phyloP scores from a whole-genome alignment of 306 rosid genomes.

The Carpinus fangiana region DNA sequence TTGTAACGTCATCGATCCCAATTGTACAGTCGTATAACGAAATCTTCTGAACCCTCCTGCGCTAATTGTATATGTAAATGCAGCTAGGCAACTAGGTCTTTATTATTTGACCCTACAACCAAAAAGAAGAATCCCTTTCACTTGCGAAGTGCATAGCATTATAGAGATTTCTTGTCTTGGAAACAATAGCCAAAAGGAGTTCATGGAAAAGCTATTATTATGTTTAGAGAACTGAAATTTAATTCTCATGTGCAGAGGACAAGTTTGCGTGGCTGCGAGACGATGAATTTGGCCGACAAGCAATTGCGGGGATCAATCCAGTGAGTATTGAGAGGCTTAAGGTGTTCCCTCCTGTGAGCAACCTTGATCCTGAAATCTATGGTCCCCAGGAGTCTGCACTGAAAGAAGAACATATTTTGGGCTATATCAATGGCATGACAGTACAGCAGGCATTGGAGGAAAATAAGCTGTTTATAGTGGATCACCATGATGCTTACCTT shows the following conservation, averaged over 20 bases:
- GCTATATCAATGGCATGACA: slow-evolving; percentile 80
- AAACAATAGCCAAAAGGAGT: no score
- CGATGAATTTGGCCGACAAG: slow-evolving; percentile 94
- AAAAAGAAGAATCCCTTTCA: no score
- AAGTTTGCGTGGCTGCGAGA: slow-evolving; percentile 90
- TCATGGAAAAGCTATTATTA: background rate
- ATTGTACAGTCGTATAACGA: background rate
- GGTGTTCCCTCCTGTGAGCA: slow-evolving; percentile 88
- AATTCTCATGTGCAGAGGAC: slow-evolving; percentile 63
- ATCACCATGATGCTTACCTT: slow-evolving; percentile 80
- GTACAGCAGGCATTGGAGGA: slow-evolving; percentile 77
- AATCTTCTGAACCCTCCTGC: background rate
- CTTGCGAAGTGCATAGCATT: no score
- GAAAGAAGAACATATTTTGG: slow-evolving; percentile 82
- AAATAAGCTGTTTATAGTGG: slow-evolving; percentile 71
- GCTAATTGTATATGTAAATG: background rate
- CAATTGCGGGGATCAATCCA: slow-evolving; percentile 89
- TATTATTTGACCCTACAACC: background rate
- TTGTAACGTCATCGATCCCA: background rate
- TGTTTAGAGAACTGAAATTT: background rate
- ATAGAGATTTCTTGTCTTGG: background rate
- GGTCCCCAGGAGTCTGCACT: slow-evolving; percentile 80
- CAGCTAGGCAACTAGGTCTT: background rate
- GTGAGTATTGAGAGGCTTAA: slow-evolving; percentile 67
- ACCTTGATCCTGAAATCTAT: slow-evolving; percentile 68